Conservation (phyloP, 345 rosid species). For the Bruguiera sexangula region DNA sequence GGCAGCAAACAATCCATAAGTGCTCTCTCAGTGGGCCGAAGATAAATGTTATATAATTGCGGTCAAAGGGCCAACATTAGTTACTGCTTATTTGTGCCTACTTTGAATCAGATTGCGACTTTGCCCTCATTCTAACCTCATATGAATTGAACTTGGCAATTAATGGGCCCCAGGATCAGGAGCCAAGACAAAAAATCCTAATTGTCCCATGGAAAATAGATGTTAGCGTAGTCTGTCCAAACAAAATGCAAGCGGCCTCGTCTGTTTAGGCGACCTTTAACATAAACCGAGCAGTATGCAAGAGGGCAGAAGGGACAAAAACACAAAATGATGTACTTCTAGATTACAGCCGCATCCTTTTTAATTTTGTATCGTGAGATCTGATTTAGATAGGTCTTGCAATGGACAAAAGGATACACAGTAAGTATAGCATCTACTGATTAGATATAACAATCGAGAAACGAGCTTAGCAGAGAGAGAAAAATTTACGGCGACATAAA, state of each 20-base stretch:
- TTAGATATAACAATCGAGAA: too few species aligned
- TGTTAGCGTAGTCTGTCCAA: slow-evolving; percentile 18
- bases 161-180: slow-evolving; percentile 29
- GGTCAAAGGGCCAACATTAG: slow-evolving; percentile 16
- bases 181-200: background rate
- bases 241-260: slow-evolving; percentile 18
- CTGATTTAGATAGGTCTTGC: too few species aligned
- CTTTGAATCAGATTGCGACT: slow-evolving; percentile 17
- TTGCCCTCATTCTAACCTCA: background rate
- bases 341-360: too few species aligned
- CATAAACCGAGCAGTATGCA: too few species aligned
- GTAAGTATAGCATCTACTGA: too few species aligned
- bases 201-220: slow-evolving; percentile 22
- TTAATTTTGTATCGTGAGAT: too few species aligned
- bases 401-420: too few species aligned
- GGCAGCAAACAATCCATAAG: background rate
- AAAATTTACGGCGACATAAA: slow-evolving; percentile 60
- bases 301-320: too few species aligned
- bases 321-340: too few species aligned
- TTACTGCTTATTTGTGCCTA: slow-evolving; percentile 16
- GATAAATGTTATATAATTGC: background rate
- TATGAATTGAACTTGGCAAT: slow-evolving; percentile 8
- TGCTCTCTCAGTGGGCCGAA: too few species aligned
- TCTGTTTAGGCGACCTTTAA: slow-evolving; percentile 2
- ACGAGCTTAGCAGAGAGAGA: background rate